Conservation (phyloP, 106 monocot genomes). For the Dendrobium officinale region DNA sequence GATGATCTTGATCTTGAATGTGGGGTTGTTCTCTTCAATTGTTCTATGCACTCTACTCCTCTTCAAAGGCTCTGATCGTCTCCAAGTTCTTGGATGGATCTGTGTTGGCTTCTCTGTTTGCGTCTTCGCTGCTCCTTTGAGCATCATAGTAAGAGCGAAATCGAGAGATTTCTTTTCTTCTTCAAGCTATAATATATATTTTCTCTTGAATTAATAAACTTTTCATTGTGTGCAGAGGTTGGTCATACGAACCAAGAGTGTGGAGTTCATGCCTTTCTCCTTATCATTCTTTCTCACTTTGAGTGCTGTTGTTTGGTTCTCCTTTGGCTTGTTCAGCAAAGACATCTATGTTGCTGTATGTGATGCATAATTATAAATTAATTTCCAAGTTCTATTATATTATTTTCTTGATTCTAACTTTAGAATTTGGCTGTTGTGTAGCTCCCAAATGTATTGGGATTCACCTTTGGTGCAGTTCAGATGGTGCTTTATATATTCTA, state of each 20-base stretch:
- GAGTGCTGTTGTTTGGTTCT: constrained; percentile 31
- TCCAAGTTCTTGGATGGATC: constrained; percentile 33
- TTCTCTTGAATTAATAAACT: not conserved
- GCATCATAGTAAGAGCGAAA: constrained; percentile 30
- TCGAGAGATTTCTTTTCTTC: too few relatives aligned
- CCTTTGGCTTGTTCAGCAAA: constrained; percentile 21
- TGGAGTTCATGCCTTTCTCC: constrained; percentile 49
- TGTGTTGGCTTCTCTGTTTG: constrained; percentile 28
- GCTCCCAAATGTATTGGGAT: constrained; percentile 58
- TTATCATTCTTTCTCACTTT: constrained; percentile 29
- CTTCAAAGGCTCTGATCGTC: constrained; percentile 12
- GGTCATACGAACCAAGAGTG: constrained; percentile 36
- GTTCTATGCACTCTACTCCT: constrained; percentile 26
- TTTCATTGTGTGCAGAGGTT: constrained; percentile 11
- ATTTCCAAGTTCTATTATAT: not conserved
- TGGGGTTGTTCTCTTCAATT: constrained; percentile 29
- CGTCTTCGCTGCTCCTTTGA: constrained; percentile 41
- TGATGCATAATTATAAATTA: not conserved
- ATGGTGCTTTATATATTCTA: constrained; percentile 51
- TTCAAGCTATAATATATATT: not conserved
- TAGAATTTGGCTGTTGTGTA: not conserved
- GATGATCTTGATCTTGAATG: constrained; percentile 25
- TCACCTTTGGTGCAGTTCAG: constrained; percentile 47
- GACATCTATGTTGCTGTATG: constrained; percentile 30
- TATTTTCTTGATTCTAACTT: not conserved